Base-by-base conservation (phyloP, 1,139 yeast species). In the Zygosaccharomyces sapae region DNA sequence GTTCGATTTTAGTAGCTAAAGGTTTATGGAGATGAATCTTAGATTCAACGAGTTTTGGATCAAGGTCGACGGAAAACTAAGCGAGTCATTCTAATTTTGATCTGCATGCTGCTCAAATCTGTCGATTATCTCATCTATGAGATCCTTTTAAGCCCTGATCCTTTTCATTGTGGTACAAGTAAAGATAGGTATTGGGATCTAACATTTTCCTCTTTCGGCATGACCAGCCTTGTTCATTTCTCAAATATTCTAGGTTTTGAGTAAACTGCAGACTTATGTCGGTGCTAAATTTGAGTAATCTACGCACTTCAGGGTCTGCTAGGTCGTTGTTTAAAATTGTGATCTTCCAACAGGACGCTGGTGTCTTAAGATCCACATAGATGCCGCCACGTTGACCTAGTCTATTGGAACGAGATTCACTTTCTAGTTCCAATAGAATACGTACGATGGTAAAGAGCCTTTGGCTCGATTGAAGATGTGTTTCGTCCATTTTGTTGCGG, bases 121-220 rank as follows among this genome's bases (percentile, higher is more conserved):
- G 10, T 40, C 40, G 33, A 53, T 25, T 3, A 53, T 37, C n/a
- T 47, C 43, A 16, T 33, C 41, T 13, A 50, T 38, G 27, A 47
- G 37, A 20, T 50, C 45, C 2, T 44, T 45, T 19, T 39, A 39
- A 43, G 9, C 34, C 33, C 13, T 45, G 37, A 13, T 48, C 45
- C 27, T 48, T 52, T 13, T 51, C 52, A 33, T 38, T 22, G 33
- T 49, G 43, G 35, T 54, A 55, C 40, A 57, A 27, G 43, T 50
- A 59, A 10, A 55, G 19, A 37, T 51, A 55, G 10, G 57, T 51
- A 29, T 54, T 48, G 7, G 50, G 43, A 29, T 50, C 57, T 18
- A 56, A 44, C 59, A 55, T 55, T 31, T 43, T 53, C 25, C 51
- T 53, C 25, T 43, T 42, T 13, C 52, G 40, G 42, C 60, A 56